Evolutionary conservation across 768 basidiomycete species (phyloP).

Genomic region (Tricholoma flavovirens): DNA sequence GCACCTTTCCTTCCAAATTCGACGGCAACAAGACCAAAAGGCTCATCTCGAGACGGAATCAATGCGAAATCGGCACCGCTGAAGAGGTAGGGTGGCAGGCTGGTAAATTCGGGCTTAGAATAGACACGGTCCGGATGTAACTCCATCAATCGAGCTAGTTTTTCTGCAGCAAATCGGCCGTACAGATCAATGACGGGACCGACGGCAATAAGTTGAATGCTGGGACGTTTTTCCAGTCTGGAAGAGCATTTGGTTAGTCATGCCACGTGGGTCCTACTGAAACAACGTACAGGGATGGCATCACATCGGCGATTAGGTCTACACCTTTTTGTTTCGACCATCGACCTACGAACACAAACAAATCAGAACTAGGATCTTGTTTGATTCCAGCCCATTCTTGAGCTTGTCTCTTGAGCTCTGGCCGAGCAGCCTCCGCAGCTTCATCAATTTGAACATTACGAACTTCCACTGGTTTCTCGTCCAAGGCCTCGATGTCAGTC

Average conservation of each 20-base stretch:
- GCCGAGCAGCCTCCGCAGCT: conserved; percentile 82
- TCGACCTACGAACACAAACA: conserved; percentile 95
- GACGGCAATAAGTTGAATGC: conserved; percentile 82
- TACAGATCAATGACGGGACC: conserved; percentile 95
- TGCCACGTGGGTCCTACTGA: conserved; percentile 1
- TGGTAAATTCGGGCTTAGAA: conserved; percentile 97
- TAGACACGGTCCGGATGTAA: conserved; percentile 90
- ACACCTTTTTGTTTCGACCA: conserved; percentile 99
- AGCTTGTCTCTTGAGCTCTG: conserved; percentile 85
- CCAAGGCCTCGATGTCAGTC: conserved; percentile 88
- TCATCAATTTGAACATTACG: conserved; percentile 74
- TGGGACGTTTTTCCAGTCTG: conserved; percentile 80
- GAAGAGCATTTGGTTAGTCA: conserved; percentile 4
- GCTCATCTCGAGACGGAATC: conserved; percentile 94
- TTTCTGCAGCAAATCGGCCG: conserved; percentile 93
- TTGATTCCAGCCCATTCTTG: conserved; percentile 95
- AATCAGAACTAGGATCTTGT: conserved; percentile 83
- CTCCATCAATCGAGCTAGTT: conserved; percentile 89
- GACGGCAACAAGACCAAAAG: conserved; percentile 92
- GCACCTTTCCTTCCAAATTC: conserved; percentile 97
- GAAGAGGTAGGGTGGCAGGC: conserved; percentile 88
- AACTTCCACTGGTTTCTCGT: conserved; percentile 67
- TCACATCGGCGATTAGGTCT: conserved; percentile 94
- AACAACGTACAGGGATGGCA: conserved; percentile 72
- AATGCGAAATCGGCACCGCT: conserved; percentile 93